Percentiles rank a stretch among this genome's conserved stretches.
Conservation (phyloP, 345 rosid species). For the Cardiospermum halicacabum region DNA sequence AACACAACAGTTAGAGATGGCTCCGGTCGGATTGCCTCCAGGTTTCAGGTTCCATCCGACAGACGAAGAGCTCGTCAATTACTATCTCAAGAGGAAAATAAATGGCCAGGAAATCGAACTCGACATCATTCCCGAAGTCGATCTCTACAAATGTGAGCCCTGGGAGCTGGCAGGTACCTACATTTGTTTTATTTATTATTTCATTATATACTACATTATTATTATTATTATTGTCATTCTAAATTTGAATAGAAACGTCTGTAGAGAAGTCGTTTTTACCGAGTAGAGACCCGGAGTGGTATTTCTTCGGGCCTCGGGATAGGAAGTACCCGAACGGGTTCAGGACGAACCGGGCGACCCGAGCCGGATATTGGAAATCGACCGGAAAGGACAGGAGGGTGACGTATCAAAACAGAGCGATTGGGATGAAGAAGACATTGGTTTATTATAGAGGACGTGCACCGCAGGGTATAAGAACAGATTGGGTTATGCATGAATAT, state of each 20-base stretch:
- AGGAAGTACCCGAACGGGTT: constrained; percentile 89
- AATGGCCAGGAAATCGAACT: constrained; percentile 83
- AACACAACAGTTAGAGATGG: too few relatives aligned
- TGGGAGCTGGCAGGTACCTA: constrained; percentile 80
- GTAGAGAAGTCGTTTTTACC: constrained; percentile 82
- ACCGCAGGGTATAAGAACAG: constrained; percentile 85
- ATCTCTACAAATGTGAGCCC: constrained; percentile 97
- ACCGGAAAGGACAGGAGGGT: constrained; percentile 85
- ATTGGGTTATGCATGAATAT: constrained; percentile 97
- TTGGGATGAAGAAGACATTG: constrained; percentile 94
- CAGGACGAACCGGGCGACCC: constrained; percentile 82
- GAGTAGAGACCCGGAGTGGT: constrained; percentile 95
- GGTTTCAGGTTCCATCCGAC: constrained; percentile 96
- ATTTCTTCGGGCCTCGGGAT: constrained; percentile 89
- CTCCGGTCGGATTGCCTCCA: constrained; percentile 83
- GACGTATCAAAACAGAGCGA: constrained; percentile 52
- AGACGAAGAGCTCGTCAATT: constrained; percentile 92
- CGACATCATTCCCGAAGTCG: constrained; percentile 93
- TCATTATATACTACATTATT: too few relatives aligned
- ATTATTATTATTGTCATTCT: too few relatives aligned
- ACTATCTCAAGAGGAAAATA: constrained; percentile 82
- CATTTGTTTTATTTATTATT: not conserved
- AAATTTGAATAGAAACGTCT: too few relatives aligned
- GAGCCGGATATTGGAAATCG: constrained; percentile 91
- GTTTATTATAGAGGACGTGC: constrained; percentile 90